Evolutionary conservation across 306 rosid genomes (phyloP).

Genomic region (Prosopis cineraria): DNA sequence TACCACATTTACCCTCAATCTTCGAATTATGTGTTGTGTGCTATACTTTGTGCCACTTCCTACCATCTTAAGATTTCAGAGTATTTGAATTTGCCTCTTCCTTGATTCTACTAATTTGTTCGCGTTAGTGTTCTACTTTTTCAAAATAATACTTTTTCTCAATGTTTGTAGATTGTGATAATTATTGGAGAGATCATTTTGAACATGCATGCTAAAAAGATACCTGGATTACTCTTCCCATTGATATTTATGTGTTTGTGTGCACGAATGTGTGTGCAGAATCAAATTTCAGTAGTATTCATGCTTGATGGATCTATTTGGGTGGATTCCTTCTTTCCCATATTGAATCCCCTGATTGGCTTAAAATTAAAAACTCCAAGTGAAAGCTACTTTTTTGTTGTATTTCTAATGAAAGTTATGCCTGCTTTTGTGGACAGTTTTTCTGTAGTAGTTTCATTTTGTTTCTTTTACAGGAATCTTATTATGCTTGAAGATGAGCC

Average conservation of each 20-base stretch:
- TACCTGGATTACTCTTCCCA: neutral
- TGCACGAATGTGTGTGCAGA: neutral
- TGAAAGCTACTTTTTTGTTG: neutral
- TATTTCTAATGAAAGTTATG: conserved; percentile 14
- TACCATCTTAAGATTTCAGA: neutral
- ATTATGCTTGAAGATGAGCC: conserved; percentile 84
- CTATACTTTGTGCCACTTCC: neutral
- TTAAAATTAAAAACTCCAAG: conserved; percentile 19
- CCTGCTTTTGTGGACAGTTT: conserved; percentile 16
- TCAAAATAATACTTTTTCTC: neutral
- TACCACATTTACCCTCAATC: no score
- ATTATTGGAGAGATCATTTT: conserved; percentile 8
- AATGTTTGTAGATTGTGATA: neutral
- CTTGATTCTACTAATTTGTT: neutral
- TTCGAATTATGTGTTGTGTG: neutral
- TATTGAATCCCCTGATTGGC: neutral
- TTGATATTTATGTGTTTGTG: neutral
- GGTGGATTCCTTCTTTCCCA: neutral
- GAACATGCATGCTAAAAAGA: neutral
- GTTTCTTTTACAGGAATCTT: conserved; percentile 58
- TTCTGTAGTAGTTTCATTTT: neutral
- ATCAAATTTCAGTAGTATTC: neutral
- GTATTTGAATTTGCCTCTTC: neutral
- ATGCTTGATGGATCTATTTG: neutral
- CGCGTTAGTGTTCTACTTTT: neutral